Conservation (phyloP, 2,329 filamentous ascomycete species). For the Bipolaris cookei region DNA sequence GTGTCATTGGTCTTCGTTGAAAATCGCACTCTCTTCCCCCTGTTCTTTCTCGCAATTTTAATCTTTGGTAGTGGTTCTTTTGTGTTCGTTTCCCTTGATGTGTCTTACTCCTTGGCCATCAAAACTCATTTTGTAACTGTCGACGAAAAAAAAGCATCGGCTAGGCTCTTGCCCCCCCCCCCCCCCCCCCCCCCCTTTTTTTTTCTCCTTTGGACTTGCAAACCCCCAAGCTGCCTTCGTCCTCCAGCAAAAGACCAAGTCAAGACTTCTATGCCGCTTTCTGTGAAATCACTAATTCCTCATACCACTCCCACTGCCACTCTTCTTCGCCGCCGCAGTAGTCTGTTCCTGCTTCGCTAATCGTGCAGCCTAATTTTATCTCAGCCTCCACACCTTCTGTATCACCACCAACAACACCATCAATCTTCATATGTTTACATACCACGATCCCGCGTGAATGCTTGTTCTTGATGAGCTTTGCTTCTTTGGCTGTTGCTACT, state of each 20-base stretch:
- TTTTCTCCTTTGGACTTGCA: too few relatives aligned
- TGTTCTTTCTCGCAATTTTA: conserved; percentile 22
- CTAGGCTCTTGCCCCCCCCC: not conserved
- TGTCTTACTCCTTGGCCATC: not conserved
- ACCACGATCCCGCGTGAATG: conserved; percentile 18
- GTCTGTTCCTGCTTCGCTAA: too few relatives aligned
- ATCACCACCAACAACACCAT: too few relatives aligned
- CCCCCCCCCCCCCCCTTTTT: too few relatives aligned
- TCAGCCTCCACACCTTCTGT: not conserved
- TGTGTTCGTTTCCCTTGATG: conserved; percentile 1
- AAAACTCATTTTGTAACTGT: conserved; percentile 1
- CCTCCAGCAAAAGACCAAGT: too few relatives aligned
- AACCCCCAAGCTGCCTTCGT: too few relatives aligned
- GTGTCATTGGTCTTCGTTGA: conserved; percentile 82
- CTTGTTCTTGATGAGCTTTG: conserved; percentile 19
- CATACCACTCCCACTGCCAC: too few relatives aligned
- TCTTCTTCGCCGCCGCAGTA: too few relatives aligned
- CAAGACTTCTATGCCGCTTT: too few relatives aligned
- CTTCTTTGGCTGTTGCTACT: not conserved
- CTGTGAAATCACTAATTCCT: too few relatives aligned
- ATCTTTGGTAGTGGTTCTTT: conserved; percentile 19
- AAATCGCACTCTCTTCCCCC: not conserved
- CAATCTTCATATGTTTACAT: not conserved
- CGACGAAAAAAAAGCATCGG: conserved; percentile 23
- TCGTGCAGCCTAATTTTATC: too few relatives aligned